These are phyloP conservation scores for Chalciporus sphaerocephalus DNA, from an alignment of 768 basidiomycete species.

Conservation along the genomic window DNA sequence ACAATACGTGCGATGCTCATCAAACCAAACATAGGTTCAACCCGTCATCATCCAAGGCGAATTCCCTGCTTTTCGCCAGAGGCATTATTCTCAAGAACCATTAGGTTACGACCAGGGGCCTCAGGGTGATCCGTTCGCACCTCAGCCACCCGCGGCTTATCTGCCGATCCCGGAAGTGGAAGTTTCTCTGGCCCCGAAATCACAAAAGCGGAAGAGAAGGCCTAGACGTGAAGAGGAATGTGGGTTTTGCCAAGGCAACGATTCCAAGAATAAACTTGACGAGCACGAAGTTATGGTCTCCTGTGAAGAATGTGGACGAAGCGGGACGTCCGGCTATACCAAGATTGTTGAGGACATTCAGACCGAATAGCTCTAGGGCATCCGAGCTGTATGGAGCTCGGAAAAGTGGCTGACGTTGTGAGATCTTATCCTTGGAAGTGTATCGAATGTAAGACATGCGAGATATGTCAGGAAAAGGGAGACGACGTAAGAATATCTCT, in stretches of 20 bases:
- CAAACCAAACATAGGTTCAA: slow-evolving; percentile 20
- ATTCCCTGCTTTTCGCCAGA: slow-evolving; percentile 10
- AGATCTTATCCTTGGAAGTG: slow-evolving; percentile 81
- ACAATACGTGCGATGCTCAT: slow-evolving; percentile 18
- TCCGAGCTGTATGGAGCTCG: slow-evolving; percentile 75
- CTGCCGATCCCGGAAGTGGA: slow-evolving; percentile 45
- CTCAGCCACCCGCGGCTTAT: slow-evolving; percentile 51
- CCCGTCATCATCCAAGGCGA: slow-evolving; percentile 31
- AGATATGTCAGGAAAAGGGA: slow-evolving; percentile 78
- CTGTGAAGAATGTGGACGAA: slow-evolving; percentile 79
- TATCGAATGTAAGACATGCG: slow-evolving; percentile 88
- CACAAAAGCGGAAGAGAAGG: slow-evolving; percentile 43
- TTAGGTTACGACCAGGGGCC: slow-evolving; percentile 68
- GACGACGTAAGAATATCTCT: slow-evolving; percentile 67
- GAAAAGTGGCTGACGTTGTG: slow-evolving; percentile 55
- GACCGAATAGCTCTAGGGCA: slow-evolving; percentile 51
- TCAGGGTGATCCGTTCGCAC: slow-evolving; percentile 81
- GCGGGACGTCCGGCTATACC: slow-evolving; percentile 47
- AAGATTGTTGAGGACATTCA: not conserved
- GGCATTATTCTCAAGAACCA: slow-evolving; percentile 30
- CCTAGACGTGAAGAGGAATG: slow-evolving; percentile 61
- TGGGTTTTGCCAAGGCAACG: slow-evolving; percentile 72
- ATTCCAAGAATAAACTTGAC: slow-evolving; percentile 51
- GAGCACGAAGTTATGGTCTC: slow-evolving; percentile 67
- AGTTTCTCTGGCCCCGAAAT: slow-evolving; percentile 40